Evolutionary conservation across 169 alveolate genomes (phyloP).

Genomic region (Eimeria tenella): DNA sequence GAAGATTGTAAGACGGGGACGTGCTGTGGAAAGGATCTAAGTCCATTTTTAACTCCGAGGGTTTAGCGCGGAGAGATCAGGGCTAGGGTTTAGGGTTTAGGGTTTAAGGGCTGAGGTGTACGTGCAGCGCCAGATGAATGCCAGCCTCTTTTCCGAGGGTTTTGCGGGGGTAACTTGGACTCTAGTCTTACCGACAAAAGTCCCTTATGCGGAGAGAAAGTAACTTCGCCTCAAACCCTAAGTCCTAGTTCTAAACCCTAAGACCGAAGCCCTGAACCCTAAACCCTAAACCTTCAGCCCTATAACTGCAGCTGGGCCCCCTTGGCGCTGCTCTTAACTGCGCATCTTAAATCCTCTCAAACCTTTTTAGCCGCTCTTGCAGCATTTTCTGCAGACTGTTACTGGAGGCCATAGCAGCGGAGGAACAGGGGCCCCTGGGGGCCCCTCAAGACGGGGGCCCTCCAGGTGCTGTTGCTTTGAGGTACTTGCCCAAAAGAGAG

Average conservation of each 20-base stretch:
- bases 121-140: conserved; percentile 17
- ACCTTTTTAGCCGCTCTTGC: background rate
- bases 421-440: background rate
- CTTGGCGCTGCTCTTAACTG: background rate
- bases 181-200: background rate
- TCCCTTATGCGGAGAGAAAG: conserved; percentile 37
- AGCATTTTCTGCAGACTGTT: background rate
- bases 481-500: conserved; percentile 11
- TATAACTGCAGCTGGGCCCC: background rate
- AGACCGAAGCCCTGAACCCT: background rate
- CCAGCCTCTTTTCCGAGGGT: background rate
- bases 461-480: conserved; percentile 3
- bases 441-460: background rate
- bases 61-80: background rate
- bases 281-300: background rate
- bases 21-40: background rate
- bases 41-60: no score
- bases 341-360: background rate
- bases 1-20: background rate
- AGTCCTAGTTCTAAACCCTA: background rate
- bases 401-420: background rate
- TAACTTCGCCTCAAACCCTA: background rate
- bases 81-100: background rate
- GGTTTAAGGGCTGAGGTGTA: conserved; percentile 38
- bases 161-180: background rate